Evolutionary conservation across 1,139 yeast genomes (phyloP), one percentile per base, ranked within the genome.

Genomic region (Yamadazyma siamensis): DNA sequence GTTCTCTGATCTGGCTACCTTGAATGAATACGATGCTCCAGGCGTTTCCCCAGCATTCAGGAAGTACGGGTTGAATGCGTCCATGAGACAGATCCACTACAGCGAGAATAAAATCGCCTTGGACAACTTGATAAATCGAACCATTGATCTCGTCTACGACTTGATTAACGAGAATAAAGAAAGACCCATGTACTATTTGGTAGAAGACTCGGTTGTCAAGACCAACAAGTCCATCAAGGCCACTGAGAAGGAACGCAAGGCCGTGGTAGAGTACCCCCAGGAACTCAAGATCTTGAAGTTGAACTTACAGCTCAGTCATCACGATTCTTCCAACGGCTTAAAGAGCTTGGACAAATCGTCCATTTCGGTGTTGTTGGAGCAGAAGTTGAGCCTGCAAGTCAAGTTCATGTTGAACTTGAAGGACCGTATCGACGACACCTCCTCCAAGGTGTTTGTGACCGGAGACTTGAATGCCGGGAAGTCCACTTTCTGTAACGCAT

Each of bases 381-480:
- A 77, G 37, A 80, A 80, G 47, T 65, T 85, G 26, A 47, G 64
- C 8, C 80, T 75, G 30, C 75, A 83, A 15, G 60, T 76, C 13
- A 77, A 76, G 43, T 96, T 89, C 50, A 61, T 91, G 34, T 52
- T 62, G n/a, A 78, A 88, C 17, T 64, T 94, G 40, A 77, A 78
- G 39, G 94, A 81, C 30, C 72, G 99, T 45, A 82, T 94, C 17
- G 94, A 85, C 46, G 96, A 94, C 48, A 87, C 94, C 0, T 74
- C 94, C 0, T 89, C 97, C 2, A 91, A 89, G 49, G 97, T 94
- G 1, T 78, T 94, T 46, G 89, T 94, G 22, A 94, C 98, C 2
- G 99, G 99, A 28, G 99, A 94, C 56, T 72, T 94, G 46, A 94
- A 94, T 55, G 85, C 98, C 0, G 99, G 99, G 4, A 94, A 94